These are phyloP conservation scores for Melaleuca quinquenervia DNA, from an alignment of 345 rosid genomes.

Conservation along the genomic window DNA sequence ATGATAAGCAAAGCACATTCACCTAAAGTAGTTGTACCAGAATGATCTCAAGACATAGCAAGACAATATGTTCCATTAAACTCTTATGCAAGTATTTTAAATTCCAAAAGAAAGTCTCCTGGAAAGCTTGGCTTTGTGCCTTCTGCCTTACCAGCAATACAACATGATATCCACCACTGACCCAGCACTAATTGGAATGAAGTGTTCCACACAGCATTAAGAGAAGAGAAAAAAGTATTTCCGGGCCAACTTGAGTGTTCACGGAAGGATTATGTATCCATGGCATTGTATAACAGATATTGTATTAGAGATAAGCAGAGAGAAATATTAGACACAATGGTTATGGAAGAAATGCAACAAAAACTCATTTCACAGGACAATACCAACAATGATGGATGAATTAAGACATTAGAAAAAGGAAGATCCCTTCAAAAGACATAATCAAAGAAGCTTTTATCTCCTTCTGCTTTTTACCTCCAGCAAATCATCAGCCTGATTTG, in stretches of 20 bases:
- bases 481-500: conserved; percentile 91
- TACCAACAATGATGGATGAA: background rate
- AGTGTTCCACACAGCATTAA: background rate
- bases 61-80: background rate
- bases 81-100: background rate
- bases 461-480: conserved; percentile 46
- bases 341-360: background rate
- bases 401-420: background rate
- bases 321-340: background rate
- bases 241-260: background rate
- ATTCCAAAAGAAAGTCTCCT: background rate
- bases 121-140: background rate
- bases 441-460: background rate
- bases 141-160: background rate
- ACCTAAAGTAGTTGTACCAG: background rate
- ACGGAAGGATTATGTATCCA: background rate
- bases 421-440: background rate
- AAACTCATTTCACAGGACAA: background rate
- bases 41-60: background rate
- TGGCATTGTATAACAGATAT: background rate
- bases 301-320: background rate
- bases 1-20: background rate
- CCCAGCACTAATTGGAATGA: background rate
- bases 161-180: background rate
- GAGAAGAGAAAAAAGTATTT: background rate